Conservation (phyloP, 176 grass and related monocot species). For the Phyllostachys edulis region DNA sequence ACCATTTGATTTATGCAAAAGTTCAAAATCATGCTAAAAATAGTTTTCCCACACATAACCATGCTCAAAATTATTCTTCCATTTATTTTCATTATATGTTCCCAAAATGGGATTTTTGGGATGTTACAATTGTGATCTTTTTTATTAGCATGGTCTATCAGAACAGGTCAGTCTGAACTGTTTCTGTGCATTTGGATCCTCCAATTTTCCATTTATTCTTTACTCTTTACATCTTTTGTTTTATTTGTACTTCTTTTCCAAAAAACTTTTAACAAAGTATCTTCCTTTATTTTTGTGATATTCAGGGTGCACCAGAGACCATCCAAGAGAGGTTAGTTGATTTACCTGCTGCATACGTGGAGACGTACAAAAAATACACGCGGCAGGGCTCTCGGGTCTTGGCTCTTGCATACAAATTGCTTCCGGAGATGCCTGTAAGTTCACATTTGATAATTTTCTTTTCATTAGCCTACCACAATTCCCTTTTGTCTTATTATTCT, state of each 20-base stretch:
- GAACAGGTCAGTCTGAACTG: not conserved
- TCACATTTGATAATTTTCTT: constrained; percentile 15
- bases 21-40: no score
- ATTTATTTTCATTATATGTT: no score
- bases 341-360: constrained; percentile 81
- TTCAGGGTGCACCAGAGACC: constrained; percentile 96
- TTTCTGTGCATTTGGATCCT: not conserved
- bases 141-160: not conserved
- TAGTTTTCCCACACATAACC: no score
- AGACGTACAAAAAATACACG: constrained; percentile 97
- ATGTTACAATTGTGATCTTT: not conserved
- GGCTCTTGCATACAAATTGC: constrained; percentile 89
- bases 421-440: constrained; percentile 97
- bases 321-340: constrained; percentile 93
- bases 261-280: not conserved
- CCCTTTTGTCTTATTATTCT: not conserved
- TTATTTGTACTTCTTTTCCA: not conserved
- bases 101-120: no score
- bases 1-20: no score
- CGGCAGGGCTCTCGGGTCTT: constrained; percentile 92
- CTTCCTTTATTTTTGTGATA: constrained; percentile 10
- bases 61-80: no score
- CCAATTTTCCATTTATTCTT: not conserved
- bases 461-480: not conserved
- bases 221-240: not conserved